Base-by-base conservation (phyloP, 2,329 filamentous ascomycete genomes). In the Neurospora sp. region DNA sequence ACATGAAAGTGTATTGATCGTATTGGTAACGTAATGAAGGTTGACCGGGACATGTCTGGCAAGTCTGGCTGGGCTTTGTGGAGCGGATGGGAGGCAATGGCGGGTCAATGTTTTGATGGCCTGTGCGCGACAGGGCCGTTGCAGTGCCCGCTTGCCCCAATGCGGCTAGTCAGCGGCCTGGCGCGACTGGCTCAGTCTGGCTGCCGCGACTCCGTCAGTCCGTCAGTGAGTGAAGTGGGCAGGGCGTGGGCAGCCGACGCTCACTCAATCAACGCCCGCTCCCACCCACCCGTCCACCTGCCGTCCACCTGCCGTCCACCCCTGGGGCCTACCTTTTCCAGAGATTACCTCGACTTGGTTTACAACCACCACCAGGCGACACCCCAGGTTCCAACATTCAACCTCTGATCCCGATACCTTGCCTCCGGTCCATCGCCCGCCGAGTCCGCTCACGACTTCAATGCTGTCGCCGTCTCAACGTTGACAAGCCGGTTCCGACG, bases 161-260 rank as follows among this genome's bases (percentile, higher is more conserved):
- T 66, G 62, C 72, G 72, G 73, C 69, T 73, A 74, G 73, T 74
- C 71, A 73, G 69, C 71, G 71, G 70, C 68, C 68, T 72, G 73
- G 73, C 73, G 73, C 73, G 73, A 71, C 68, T 39, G 66, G 43
- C 23, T 67, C 68, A 19, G 40, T 42, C 38, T 66, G 43, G 62
- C 62, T 33, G 68, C 69, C 68, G 70, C 68, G 70, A 71, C 70
- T 66, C 62, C 46, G 39, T 66, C 70, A 67, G 68, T 67, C 67
- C 33, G 67, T 66, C 36, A 23, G 66, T 36, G 33, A 19, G 38
- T 33, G 42, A 23, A 23, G 43, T 33, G 68, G 38, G 36, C 46
- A 62, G 68, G 40, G 66, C 66, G 69, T 38, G 68, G 68, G 43
- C 43, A 38, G 19, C 68, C 46, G 68, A 39, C 62, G 52, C 68